Evolutionary conservation across 1,139 yeast species (phyloP), one percentile per base, ranked within the genome.

Genomic region (Scheffersomyces quercinus): DNA sequence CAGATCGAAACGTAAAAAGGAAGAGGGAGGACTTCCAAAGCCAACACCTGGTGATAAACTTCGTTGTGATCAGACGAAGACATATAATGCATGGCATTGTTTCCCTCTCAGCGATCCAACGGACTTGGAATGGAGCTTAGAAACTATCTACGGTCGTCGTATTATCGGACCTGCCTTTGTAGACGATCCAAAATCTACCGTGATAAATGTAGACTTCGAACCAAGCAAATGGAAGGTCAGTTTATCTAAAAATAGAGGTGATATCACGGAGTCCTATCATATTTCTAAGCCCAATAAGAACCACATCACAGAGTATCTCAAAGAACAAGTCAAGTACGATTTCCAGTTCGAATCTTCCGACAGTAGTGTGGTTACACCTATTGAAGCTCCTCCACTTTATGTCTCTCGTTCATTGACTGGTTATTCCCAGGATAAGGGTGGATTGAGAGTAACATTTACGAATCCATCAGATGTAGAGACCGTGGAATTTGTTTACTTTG

Each of bases 391-490:
- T 0, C 96, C 96, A 0, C 70, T 93, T 1, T 67, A 64, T 46
- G 95, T 86, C 0, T 85, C 95, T 15, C 79, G 99, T 46, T 88
- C 97, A 0, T 75, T 91, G 46, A 88, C 97, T 0, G 98, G 98
- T 0, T 87, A 85, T 58, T 91, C 97, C 2, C 95, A 86, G 60
- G 97, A 89, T 56, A 77, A 80, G 47, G 98, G 98, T 45, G 97
- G 97, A 0, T 73, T 93, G 51, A 82, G 97, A 60, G 80, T 87
- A 0, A 86, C 83, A 7, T 79, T 91, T 55, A 70, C 73, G 15
- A 95, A 93, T 58, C 88, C 91, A 0, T 67, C 80, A 0, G 51
- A 56, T 3, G 59, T 69, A 5, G 58, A 64, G 12, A 63, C 76
- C 0, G 77, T 82, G 1, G 64, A 66, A 3, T 71, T 90, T 41